These are phyloP conservation scores for Astrocystis sublimbata DNA, from an alignment of 495 filamentous ascomycete genomes.

Conservation along the genomic window DNA sequence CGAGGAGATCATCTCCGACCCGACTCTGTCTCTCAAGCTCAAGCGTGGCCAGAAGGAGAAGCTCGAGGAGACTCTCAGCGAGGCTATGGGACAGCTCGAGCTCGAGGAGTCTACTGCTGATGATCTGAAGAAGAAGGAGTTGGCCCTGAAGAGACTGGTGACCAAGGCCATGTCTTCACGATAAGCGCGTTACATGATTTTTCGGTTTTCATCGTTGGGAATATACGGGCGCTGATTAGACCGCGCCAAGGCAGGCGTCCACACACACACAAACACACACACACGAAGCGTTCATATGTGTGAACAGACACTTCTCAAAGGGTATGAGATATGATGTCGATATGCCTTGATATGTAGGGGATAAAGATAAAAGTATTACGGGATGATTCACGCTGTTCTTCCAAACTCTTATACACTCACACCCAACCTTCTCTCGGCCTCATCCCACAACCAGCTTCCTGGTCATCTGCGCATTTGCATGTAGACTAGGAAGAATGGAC, in stretches of 20 bases:
- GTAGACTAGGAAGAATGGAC: conserved; percentile 46
- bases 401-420: conserved; percentile 33
- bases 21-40: conserved; percentile 91
- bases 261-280: conserved; percentile 21
- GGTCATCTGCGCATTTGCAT: conserved; percentile 46
- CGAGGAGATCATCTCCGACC: conserved; percentile 97
- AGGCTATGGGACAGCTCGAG: conserved; percentile 53
- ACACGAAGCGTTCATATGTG: conserved; percentile 21
- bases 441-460: conserved; percentile 31
- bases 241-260: conserved; percentile 24
- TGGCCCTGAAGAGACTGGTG: conserved; percentile 94
- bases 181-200: conserved; percentile 51
- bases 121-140: conserved; percentile 99
- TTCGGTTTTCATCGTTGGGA: conserved; percentile 35
- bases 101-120: conserved; percentile 74
- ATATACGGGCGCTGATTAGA: conserved; percentile 34
- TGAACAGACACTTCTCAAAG: conserved; percentile 32
- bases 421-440: conserved; percentile 28
- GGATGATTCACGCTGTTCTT: conserved; percentile 40
- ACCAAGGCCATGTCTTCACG: conserved; percentile 95
- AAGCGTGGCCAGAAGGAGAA: conserved; percentile 99
- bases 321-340: conserved; percentile 32
- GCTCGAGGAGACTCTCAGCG: conserved; percentile 82
- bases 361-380: conserved; percentile 36
- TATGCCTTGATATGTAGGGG: conserved; percentile 25